A percentile compares a stretch with the other conserved stretches of the same genome.
Conservation (phyloP, 1,284 basidiomycete species). For the Cryptococcus floricola region DNA sequence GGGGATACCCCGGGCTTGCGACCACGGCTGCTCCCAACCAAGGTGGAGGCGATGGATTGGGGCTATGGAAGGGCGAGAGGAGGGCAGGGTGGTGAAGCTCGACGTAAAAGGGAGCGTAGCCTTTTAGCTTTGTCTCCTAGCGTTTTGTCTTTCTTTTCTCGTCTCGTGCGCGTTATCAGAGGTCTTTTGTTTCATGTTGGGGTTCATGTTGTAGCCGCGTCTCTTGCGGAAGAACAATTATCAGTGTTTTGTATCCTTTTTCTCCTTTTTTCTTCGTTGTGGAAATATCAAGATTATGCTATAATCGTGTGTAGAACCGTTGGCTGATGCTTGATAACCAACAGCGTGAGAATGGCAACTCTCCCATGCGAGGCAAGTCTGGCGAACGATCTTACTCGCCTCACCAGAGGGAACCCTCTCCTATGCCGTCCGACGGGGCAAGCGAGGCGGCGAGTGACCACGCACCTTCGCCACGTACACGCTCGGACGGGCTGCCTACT, state of each 20-base stretch:
- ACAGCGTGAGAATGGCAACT: conserved; percentile 16
- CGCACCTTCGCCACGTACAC: no score
- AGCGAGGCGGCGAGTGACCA: neutral
- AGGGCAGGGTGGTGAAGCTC: conserved; percentile 4
- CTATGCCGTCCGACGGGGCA: neutral
- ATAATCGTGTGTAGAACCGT: neutral
- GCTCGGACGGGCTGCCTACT: no score
- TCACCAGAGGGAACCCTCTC: neutral
- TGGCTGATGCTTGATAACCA: neutral
- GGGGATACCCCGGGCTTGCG: conserved; percentile 3
- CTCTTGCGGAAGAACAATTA: no score
- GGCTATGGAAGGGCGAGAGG: conserved; percentile 1
- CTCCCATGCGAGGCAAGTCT: conserved; percentile 5
- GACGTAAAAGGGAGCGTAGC: neutral
- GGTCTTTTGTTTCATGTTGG: no score
- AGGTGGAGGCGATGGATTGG: conserved; percentile 1
- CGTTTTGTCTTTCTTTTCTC: neutral
- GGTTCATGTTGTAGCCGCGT: no score
- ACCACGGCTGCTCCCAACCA: conserved; percentile 18
- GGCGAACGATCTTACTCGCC: conserved; percentile 3
- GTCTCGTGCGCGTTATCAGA: neutral
- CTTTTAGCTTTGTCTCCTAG: neutral
- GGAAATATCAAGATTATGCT: neutral
- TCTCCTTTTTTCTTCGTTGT: neutral
- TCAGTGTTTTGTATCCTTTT: neutral